A percentile compares a stretch with the other conserved stretches of the same genome.
Conservation (phyloP, 2,329 filamentous ascomycete genomes). For the Fusarium heterosporum region DNA sequence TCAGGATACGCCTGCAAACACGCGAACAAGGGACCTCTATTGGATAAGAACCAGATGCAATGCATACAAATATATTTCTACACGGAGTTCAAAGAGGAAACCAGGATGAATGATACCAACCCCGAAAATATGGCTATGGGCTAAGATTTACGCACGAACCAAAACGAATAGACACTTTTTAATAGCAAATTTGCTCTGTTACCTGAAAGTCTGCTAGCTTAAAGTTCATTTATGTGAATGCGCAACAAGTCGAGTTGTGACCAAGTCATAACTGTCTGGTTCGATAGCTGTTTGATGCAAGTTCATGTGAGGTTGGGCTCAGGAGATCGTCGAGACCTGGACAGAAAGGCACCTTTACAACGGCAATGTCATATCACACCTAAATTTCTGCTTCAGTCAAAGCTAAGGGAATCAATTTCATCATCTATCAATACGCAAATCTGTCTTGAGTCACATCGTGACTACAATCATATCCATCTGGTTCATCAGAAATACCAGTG, state of each 20-base stretch:
- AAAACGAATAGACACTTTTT: slow-evolving; percentile 35
- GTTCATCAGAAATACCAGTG: slow-evolving; percentile 24
- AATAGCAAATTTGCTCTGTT: neutral
- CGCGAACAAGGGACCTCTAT: neutral
- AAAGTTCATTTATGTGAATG: neutral
- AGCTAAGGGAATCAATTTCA: slow-evolving; percentile 49
- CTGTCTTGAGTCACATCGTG: slow-evolving; percentile 32
- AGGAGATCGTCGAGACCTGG: neutral
- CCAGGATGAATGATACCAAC: slow-evolving; percentile 40
- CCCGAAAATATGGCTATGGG: slow-evolving; percentile 37
- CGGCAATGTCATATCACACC: neutral
- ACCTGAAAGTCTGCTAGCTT: neutral
- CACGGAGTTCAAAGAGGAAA: slow-evolving; percentile 4
- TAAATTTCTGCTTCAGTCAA: slow-evolving; percentile 6
- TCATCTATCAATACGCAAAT: slow-evolving; percentile 49
- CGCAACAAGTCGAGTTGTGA: neutral
- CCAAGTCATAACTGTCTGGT: neutral
- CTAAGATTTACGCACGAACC: slow-evolving; percentile 27
- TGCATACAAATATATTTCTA: slow-evolving; percentile 11
- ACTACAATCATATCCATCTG: slow-evolving; percentile 22
- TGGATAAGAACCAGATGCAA: slow-evolving; percentile 18
- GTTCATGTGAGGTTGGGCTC: too few species aligned
- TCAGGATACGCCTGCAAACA: neutral
- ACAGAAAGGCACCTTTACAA: neutral
- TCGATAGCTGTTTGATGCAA: neutral